A percentile compares a stretch with the other conserved stretches of the same genome.
Evolutionary conservation across 2,329 filamentous ascomycete species (phyloP).

Genomic region (Dactylellina drechsleri): DNA sequence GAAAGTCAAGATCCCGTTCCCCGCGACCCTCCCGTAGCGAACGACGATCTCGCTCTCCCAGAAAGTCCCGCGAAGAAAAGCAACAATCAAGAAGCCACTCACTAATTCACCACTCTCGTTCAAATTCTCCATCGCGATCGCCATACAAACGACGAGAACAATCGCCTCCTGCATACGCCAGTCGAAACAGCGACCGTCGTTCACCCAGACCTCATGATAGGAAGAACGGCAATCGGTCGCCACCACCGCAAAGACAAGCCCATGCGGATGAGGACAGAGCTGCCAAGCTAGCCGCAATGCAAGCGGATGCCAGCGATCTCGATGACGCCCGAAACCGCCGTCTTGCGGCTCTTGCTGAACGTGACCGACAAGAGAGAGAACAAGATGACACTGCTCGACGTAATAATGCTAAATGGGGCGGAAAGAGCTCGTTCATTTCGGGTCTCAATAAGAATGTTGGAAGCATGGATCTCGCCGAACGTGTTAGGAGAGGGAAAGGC

Average conservation of each 20-base stretch:
- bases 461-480: constrained; percentile 63
- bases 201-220: constrained; percentile 55
- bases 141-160: constrained; percentile 56
- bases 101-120: constrained; percentile 38
- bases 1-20: constrained; percentile 17
- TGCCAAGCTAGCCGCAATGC: constrained; percentile 77
- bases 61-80: constrained; percentile 33
- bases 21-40: constrained; percentile 28
- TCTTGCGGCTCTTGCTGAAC: constrained; percentile 73
- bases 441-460: constrained; percentile 70
- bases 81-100: constrained; percentile 33
- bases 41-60: constrained; percentile 27
- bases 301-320: constrained; percentile 74
- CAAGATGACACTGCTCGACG: constrained; percentile 73
- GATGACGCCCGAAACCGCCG: constrained; percentile 76
- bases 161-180: constrained; percentile 44
- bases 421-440: constrained; percentile 73
- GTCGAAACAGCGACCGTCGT: constrained; percentile 55
- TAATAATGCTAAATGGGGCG: constrained; percentile 70
- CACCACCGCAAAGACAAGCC: constrained; percentile 30
- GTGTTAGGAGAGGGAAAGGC: constrained; percentile 61
- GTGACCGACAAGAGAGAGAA: constrained; percentile 72
- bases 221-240: constrained; percentile 51
- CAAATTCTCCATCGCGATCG: constrained; percentile 19
- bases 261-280: constrained; percentile 69